A percentile compares a stretch with the other conserved stretches of the same genome.
Evolutionary conservation across 805 yeast species (phyloP).

Genomic region (Pichia exigua): DNA sequence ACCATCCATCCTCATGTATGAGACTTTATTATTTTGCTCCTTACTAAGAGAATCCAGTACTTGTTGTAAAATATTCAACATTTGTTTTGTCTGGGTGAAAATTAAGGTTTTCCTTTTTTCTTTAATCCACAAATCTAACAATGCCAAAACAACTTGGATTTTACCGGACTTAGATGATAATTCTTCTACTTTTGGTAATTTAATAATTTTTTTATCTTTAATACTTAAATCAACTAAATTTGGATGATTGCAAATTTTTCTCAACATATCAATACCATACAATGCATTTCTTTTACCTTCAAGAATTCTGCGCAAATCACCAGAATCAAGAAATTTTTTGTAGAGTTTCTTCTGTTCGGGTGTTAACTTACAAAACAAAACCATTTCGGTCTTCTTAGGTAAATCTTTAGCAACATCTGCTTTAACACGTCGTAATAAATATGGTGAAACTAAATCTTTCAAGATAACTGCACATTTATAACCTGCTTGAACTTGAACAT

Average conservation of each 20-base stretch:
- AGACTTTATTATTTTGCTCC: constrained; percentile 25
- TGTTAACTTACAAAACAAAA: constrained; percentile 82
- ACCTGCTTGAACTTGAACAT: constrained; percentile 92
- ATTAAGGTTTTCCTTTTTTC: constrained; percentile 74
- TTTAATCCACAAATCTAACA: constrained; percentile 65
- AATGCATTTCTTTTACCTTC: constrained; percentile 74
- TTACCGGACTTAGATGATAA: constrained; percentile 60
- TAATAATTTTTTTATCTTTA: constrained; percentile 18
- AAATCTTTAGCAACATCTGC: constrained; percentile 92
- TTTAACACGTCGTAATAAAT: constrained; percentile 77
- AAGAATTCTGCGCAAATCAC: constrained; percentile 63
- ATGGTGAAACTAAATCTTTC: constrained; percentile 84
- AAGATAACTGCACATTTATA: constrained; percentile 91
- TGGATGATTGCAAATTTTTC: constrained; percentile 96
- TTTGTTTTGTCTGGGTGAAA: constrained; percentile 91
- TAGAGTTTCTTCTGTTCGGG: constrained; percentile 67
- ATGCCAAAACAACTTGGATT: constrained; percentile 75
- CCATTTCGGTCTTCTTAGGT: constrained; percentile 92
- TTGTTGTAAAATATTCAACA: constrained; percentile 79
- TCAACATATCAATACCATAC: constrained; percentile 80
- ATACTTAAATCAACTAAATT: constrained; percentile 54
- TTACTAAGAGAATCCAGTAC: constrained; percentile 41
- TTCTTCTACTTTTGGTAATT: constrained; percentile 29
- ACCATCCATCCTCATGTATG: constrained; percentile 88
- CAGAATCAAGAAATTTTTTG: constrained; percentile 64